phyloP scores from a whole-genome alignment of 441 rosid species.

The Populus hybrid region DNA sequence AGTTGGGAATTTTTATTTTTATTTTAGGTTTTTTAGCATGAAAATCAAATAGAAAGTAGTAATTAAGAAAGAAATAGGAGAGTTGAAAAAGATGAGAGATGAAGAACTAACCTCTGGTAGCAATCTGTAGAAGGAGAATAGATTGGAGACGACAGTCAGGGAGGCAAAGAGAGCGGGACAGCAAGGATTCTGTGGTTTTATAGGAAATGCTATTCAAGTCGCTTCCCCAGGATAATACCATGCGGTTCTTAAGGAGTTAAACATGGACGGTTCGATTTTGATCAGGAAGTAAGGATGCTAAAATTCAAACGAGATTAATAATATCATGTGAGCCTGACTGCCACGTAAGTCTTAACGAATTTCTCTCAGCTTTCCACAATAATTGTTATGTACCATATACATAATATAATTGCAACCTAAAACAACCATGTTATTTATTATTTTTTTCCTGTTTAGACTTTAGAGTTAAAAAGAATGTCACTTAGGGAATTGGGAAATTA shows the following conservation, averaged over 20 bases:
- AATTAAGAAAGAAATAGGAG: neutral
- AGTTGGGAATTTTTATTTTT: neutral
- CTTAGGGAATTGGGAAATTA: no score
- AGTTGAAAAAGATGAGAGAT: neutral
- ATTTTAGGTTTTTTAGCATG: neutral
- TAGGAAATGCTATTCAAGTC: neutral
- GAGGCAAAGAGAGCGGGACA: neutral
- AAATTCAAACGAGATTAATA: no score
- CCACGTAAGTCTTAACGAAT: neutral
- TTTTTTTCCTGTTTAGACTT: no score
- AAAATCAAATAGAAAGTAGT: neutral
- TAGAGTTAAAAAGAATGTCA: no score
- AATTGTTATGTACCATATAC: no score
- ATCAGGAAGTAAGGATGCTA: no score
- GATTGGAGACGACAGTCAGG: neutral
- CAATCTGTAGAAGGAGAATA: neutral
- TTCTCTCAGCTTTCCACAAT: neutral
- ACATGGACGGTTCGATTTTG: neutral
- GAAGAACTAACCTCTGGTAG: neutral
- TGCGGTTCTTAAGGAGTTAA: neutral
- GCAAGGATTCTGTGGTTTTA: neutral
- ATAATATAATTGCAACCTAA: no score
- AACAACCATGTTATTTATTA: no score
- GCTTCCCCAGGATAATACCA: neutral
- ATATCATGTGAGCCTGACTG: neutral